Evolutionary conservation across 768 basidiomycete species (phyloP).

Genomic region (Rhodotorula sphaerocarpa): DNA sequence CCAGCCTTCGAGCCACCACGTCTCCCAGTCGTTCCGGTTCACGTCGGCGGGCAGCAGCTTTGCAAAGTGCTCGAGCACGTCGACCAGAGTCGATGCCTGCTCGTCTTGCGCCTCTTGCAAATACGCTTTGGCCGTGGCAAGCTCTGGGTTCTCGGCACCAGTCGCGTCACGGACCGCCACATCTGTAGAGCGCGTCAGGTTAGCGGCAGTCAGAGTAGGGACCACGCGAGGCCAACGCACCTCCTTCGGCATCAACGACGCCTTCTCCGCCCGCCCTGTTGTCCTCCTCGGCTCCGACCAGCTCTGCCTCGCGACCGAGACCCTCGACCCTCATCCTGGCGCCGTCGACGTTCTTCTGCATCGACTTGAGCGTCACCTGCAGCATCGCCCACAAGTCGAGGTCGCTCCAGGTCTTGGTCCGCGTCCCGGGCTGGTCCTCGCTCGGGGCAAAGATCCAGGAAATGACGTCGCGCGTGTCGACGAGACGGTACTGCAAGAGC

Average conservation of each 20-base stretch:
- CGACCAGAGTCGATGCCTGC: conserved; percentile 63
- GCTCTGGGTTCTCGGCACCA: conserved; percentile 15
- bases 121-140: conserved; percentile 1
- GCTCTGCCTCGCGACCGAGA: conserved; percentile 81
- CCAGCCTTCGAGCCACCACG: conserved; percentile 87
- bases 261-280: conserved; percentile 58
- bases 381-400: conserved; percentile 73
- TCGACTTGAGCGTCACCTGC: conserved; percentile 75
- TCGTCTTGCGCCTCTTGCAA: conserved; percentile 54
- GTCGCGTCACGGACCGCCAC: conserved; percentile 56
- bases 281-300: conserved; percentile 61
- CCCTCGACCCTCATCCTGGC: conserved; percentile 64
- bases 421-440: neutral
- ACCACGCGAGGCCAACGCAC: conserved; percentile 50
- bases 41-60: conserved; percentile 51
- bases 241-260: conserved; percentile 59
- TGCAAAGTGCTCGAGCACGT: conserved; percentile 69
- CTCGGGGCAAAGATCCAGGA: conserved; percentile 31
- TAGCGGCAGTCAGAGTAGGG: neutral
- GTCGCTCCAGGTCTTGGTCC: conserved; percentile 43
- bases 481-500: conserved; percentile 94
- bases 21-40: conserved; percentile 61
- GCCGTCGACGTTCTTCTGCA: conserved; percentile 74
- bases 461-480: conserved; percentile 86
- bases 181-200: conserved; percentile 50